These are phyloP conservation scores for Xylariaceae sp. DNA, from an alignment of 2,329 filamentous ascomycete species.

Conservation along the genomic window DNA sequence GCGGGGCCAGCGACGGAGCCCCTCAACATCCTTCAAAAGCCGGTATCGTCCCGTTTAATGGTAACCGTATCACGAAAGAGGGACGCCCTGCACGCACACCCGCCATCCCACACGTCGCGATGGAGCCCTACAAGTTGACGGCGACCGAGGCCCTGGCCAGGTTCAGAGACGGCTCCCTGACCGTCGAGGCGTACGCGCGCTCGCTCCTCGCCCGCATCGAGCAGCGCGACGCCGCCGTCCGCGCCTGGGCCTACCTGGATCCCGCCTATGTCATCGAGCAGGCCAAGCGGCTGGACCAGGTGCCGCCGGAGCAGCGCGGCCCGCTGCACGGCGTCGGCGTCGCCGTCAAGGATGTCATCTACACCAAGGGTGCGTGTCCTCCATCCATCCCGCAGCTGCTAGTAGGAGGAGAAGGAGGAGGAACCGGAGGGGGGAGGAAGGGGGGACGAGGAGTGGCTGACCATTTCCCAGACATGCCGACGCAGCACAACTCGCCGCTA, in stretches of 20 bases:
- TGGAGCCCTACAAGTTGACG: constrained; percentile 30
- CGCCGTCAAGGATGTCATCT: constrained; percentile 49
- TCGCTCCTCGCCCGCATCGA: constrained; percentile 36
- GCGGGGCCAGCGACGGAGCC: no score
- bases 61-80: no score
- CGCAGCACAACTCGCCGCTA: constrained; percentile 44
- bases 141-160: constrained; percentile 33
- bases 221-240: constrained; percentile 32
- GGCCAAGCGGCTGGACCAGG: constrained; percentile 38
- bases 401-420: no score
- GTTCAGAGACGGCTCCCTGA: constrained; percentile 33
- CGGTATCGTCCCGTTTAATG: no score
- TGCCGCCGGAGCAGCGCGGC: constrained; percentile 37
- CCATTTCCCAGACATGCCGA: constrained; percentile 38
- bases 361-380: constrained; percentile 34
- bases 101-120: no score
- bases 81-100: no score
- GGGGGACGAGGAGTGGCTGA: neutral
- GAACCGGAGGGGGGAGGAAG: no score
- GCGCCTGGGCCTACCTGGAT: constrained; percentile 40
- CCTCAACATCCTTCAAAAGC: no score
- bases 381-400: no score
- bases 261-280: constrained; percentile 36
- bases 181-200: constrained; percentile 38
- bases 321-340: constrained; percentile 45